Evolutionary conservation across 331 rosid genomes (phyloP).

Genomic region (Quercus lobata): DNA sequence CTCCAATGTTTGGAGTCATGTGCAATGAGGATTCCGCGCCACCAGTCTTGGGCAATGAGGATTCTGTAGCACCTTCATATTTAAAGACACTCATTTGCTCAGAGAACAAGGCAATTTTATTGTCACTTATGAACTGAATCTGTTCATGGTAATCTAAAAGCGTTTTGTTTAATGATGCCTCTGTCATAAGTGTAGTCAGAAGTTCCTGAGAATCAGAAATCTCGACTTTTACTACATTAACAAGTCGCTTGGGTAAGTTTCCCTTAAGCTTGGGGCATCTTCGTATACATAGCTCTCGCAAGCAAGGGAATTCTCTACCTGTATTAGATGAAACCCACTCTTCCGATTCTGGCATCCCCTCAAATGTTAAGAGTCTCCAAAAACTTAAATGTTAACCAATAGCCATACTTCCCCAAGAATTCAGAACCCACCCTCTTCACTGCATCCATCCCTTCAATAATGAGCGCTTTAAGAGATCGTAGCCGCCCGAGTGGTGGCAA

Average conservation of each 20-base stretch:
- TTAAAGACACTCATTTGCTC: neutral
- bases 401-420: slow-evolving; percentile 7
- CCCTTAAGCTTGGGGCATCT: slow-evolving; percentile 22
- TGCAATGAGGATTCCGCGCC: too few relatives aligned
- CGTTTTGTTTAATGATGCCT: slow-evolving; percentile 1
- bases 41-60: too few relatives aligned
- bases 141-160: neutral
- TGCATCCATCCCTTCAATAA: slow-evolving; percentile 20
- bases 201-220: slow-evolving; percentile 26
- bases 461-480: slow-evolving; percentile 24
- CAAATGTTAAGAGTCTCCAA: slow-evolving; percentile 26
- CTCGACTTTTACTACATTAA: slow-evolving; percentile 18
- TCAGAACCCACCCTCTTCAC: slow-evolving; percentile 21
- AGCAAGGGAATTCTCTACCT: neutral
- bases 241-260: slow-evolving; percentile 27
- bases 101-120: neutral
- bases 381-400: slow-evolving; percentile 4
- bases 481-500: slow-evolving; percentile 42
- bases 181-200: slow-evolving; percentile 20
- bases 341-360: slow-evolving; percentile 27
- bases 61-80: neutral
- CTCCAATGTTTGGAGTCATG: too few relatives aligned
- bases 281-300: slow-evolving; percentile 23
- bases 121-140: neutral
- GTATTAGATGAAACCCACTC: slow-evolving; percentile 15